Percentiles rank a stretch among this genome's conserved stretches.
phyloP scores from a whole-genome alignment of 78 protist genomes.

The Blattamonas nauphoetae region DNA sequence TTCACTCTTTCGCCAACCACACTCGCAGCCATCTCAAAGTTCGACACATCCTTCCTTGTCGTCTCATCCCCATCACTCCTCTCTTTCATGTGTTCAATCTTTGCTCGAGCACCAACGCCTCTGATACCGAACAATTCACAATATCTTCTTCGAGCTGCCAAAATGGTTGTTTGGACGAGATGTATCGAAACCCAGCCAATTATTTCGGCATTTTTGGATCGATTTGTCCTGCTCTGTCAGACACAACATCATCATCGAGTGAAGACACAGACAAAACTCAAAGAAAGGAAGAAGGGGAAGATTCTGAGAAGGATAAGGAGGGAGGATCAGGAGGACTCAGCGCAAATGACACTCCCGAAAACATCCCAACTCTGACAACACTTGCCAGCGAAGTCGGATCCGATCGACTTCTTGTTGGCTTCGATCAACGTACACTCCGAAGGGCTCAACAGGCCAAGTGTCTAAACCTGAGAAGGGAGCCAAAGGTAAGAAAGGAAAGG shows the following conservation, averaged over 20 bases:
- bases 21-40: background rate
- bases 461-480: no score
- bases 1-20: background rate
- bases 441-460: no score
- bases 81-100: background rate
- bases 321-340: background rate
- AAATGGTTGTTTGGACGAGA: background rate
- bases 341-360: no score
- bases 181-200: background rate
- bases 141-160: background rate
- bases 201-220: background rate
- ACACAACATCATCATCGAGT: background rate
- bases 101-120: background rate
- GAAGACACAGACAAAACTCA: background rate
- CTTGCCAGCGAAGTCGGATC: no score
- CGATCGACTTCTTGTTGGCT: no score
- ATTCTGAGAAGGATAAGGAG: background rate
- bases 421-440: no score
- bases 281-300: background rate
- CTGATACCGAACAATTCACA: background rate
- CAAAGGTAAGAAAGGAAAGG: background rate
- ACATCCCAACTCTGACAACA: no score
- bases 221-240: background rate
- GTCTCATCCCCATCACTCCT: background rate
- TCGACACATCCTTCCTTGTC: background rate